Evolutionary conservation across 805 yeast genomes (phyloP).

Genomic region (Candida patagonica): DNA sequence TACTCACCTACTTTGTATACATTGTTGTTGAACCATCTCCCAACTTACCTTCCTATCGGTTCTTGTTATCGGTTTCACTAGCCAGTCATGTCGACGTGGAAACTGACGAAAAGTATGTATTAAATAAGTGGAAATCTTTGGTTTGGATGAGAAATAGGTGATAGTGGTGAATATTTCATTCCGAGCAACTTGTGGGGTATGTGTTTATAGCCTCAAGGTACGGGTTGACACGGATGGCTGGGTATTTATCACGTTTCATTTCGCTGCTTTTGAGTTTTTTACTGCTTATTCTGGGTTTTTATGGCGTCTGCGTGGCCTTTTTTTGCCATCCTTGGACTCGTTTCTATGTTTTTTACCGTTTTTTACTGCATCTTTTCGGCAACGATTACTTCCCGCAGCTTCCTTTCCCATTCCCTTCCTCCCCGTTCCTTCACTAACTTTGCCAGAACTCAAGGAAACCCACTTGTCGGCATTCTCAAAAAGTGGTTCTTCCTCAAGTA

Average conservation of each 20-base stretch:
- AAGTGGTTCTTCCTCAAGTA: slow-evolving; percentile 17
- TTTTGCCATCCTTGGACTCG: background rate
- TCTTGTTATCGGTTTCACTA: no score
- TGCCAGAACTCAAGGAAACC: slow-evolving; percentile 32
- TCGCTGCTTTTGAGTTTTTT: background rate
- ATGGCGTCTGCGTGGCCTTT: background rate
- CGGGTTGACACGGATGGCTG: background rate
- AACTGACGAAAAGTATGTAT: slow-evolving; percentile 35
- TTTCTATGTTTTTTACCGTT: background rate
- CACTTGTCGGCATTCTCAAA: slow-evolving; percentile 25
- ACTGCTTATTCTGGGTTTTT: background rate
- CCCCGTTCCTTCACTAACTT: background rate
- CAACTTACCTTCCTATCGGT: no score
- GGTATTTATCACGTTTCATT: background rate
- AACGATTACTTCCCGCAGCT: background rate
- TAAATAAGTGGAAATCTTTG: no score
- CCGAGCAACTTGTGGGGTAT: no score
- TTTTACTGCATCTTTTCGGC: background rate
- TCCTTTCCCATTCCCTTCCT: background rate
- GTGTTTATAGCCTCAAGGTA: background rate
- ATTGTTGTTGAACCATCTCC: no score
- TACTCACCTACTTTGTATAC: no score
- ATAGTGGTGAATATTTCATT: no score
- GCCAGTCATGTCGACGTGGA: slow-evolving; percentile 32
- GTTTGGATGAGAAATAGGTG: no score